phyloP scores from a whole-genome alignment of 2,329 filamentous ascomycete genomes.

The Zymoseptoria ardabiliae region DNA sequence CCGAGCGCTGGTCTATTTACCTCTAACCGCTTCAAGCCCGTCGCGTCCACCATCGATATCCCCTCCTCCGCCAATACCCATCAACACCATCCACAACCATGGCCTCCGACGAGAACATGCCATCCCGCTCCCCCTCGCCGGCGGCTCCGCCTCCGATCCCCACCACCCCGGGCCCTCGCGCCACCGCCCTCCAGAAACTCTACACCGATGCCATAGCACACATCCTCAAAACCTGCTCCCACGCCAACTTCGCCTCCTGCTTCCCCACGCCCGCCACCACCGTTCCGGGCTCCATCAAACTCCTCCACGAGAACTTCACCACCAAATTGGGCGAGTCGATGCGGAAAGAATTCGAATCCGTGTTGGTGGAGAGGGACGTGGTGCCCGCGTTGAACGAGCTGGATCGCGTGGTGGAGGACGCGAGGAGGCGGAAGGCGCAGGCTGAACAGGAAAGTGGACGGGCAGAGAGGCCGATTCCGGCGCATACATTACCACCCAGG shows the following conservation, averaged over 20 bases:
- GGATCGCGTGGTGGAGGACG: constrained; percentile 53
- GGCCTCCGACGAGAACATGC: not conserved
- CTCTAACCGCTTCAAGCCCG: not conserved
- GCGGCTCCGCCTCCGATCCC: constrained; percentile 40
- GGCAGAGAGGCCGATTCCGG: constrained; percentile 37
- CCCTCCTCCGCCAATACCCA: no score
- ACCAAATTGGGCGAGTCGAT: constrained; percentile 49
- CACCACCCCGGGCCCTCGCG: constrained; percentile 52
- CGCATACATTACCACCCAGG: constrained; percentile 51
- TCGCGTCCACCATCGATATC: not conserved
- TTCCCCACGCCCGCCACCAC: constrained; percentile 56
- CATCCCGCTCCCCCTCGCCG: constrained; percentile 16
- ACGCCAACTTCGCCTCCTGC: constrained; percentile 55
- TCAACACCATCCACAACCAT: not conserved
- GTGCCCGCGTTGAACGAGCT: constrained; percentile 53
- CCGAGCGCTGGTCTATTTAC: not conserved
- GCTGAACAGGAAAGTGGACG: constrained; percentile 33
- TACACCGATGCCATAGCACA: constrained; percentile 53
- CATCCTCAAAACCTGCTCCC: constrained; percentile 54
- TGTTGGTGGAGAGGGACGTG: constrained; percentile 50
- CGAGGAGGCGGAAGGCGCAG: constrained; percentile 44
- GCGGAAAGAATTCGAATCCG: constrained; percentile 51
- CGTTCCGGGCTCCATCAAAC: constrained; percentile 49
- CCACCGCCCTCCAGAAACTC: constrained; percentile 52
- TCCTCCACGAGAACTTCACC: constrained; percentile 52